These are phyloP conservation scores for Trichoderma afroharzianum DNA, from an alignment of 2,329 filamentous ascomycete genomes.

Conservation along the genomic window DNA sequence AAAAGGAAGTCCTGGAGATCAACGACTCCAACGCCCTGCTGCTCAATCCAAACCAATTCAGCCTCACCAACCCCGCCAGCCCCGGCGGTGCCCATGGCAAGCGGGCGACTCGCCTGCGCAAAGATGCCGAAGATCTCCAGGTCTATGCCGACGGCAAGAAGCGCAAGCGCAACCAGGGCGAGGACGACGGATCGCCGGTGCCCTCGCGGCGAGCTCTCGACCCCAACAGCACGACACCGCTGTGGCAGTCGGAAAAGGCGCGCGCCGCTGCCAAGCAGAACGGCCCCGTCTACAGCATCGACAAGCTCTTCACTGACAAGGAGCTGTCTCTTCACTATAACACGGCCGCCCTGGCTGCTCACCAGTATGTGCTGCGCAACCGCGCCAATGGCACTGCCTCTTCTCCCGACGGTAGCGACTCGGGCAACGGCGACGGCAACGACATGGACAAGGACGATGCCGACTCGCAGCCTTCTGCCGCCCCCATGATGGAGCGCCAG, in stretches of 20 bases:
- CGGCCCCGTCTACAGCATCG: conserved; percentile 61
- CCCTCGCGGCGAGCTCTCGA: conserved; percentile 56
- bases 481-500: conserved; percentile 59
- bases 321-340: conserved; percentile 65
- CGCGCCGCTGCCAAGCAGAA: conserved; percentile 52
- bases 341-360: conserved; percentile 57
- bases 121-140: conserved; percentile 56
- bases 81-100: conserved; percentile 62
- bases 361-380: conserved; percentile 59
- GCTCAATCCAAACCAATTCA: conserved; percentile 66
- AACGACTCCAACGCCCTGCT: conserved; percentile 62
- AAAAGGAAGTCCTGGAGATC: conserved; percentile 66
- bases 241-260: conserved; percentile 61
- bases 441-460: conserved; percentile 48
- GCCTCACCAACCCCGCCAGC: conserved; percentile 60
- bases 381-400: conserved; percentile 48
- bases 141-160: conserved; percentile 57
- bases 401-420: conserved; percentile 52
- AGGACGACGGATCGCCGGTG: conserved; percentile 61
- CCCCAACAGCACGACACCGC: conserved; percentile 53
- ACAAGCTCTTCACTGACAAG: conserved; percentile 69
- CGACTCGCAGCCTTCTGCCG: conserved; percentile 47
- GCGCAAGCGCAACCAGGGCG: conserved; percentile 57
- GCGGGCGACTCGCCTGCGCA: conserved; percentile 58
- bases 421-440: conserved; percentile 48